A percentile compares a stretch with the other conserved stretches of the same genome.
These are phyloP conservation scores for Diaporthe sp. DNA, from an alignment of 2,329 filamentous ascomycete species.

Conservation along the genomic window DNA sequence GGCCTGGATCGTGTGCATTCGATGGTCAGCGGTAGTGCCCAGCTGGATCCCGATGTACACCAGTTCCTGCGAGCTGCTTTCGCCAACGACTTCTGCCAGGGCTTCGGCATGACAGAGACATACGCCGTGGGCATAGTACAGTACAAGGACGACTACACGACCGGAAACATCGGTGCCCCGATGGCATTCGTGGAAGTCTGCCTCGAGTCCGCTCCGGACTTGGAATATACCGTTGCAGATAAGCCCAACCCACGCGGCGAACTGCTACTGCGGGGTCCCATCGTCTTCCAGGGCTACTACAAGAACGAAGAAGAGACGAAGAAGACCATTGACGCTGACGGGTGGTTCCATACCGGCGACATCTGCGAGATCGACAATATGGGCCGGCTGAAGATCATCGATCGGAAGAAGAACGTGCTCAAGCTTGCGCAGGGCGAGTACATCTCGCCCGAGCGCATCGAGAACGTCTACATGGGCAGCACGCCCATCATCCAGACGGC, in stretches of 20 bases:
- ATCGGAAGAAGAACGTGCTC: slow-evolving; percentile 98
- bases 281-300: slow-evolving; percentile 88
- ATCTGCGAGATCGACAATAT: slow-evolving; percentile 87
- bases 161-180: slow-evolving; percentile 86
- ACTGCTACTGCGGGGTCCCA: slow-evolving; percentile 84
- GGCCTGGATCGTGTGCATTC: slow-evolving; percentile 80
- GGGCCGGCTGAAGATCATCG: slow-evolving; percentile 92
- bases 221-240: slow-evolving; percentile 92
- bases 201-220: slow-evolving; percentile 89
- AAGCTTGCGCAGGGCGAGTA: slow-evolving; percentile 99
- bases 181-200: slow-evolving; percentile 80
- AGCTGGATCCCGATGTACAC: slow-evolving; percentile 89
- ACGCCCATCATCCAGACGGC: slow-evolving; percentile 83
- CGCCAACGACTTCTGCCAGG: slow-evolving; percentile 84
- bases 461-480: slow-evolving; percentile 92
- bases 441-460: slow-evolving; percentile 95
- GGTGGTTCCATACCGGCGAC: slow-evolving; percentile 98
- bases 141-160: slow-evolving; percentile 76
- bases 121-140: slow-evolving; percentile 85
- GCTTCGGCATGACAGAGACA: slow-evolving; percentile 94
- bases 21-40: slow-evolving; percentile 91
- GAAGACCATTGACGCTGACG: slow-evolving; percentile 86
- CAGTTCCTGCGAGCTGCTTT: slow-evolving; percentile 90
- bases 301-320: slow-evolving; percentile 90
- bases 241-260: slow-evolving; percentile 93